Evolutionary conservation across 1,284 basidiomycete species (phyloP).

Genomic region (Marasmius oreades): DNA sequence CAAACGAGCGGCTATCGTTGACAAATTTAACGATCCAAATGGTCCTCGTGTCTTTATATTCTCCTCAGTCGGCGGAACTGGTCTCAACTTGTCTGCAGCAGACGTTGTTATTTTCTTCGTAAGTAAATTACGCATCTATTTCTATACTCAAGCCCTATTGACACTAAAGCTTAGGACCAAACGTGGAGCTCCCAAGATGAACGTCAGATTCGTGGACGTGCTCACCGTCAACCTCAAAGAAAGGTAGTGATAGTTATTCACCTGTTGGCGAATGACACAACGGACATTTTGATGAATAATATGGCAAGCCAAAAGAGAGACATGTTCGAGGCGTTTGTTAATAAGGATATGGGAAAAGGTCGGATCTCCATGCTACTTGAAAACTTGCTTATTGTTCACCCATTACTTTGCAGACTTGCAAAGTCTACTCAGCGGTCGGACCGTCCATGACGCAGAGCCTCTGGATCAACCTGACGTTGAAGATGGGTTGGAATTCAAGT

Average conservation of each 20-base stretch:
- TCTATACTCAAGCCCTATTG: neutral
- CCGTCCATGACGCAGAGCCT: too few species aligned
- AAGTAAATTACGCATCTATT: neutral
- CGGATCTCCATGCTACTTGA: too few species aligned
- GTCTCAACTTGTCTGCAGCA: constrained; percentile 7
- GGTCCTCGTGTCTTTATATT: constrained; percentile 7
- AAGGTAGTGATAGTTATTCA: constrained; percentile 21
- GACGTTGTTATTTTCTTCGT: constrained; percentile 8
- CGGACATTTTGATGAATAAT: constrained; percentile 23
- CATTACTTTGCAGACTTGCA: too few species aligned
- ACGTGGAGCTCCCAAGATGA: constrained; percentile 25
- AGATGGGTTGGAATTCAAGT: too few species aligned
- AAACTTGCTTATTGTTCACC: too few species aligned
- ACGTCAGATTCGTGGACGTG: constrained; percentile 25
- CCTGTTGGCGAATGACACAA: constrained; percentile 24
- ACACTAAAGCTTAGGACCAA: neutral
- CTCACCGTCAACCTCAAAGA: constrained; percentile 26
- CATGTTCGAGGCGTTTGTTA: constrained; percentile 27
- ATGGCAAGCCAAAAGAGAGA: constrained; percentile 25
- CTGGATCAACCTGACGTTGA: too few species aligned
- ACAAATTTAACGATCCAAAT: neutral
- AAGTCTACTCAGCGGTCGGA: too few species aligned
- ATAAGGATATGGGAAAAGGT: constrained; percentile 22
- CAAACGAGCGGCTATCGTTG: neutral
- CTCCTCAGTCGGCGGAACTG: constrained; percentile 3